Evolutionary conservation across 1,284 basidiomycete species (phyloP), one percentile per base, ranked within the genome.

Genomic region (Marasmius tenuissimus): DNA sequence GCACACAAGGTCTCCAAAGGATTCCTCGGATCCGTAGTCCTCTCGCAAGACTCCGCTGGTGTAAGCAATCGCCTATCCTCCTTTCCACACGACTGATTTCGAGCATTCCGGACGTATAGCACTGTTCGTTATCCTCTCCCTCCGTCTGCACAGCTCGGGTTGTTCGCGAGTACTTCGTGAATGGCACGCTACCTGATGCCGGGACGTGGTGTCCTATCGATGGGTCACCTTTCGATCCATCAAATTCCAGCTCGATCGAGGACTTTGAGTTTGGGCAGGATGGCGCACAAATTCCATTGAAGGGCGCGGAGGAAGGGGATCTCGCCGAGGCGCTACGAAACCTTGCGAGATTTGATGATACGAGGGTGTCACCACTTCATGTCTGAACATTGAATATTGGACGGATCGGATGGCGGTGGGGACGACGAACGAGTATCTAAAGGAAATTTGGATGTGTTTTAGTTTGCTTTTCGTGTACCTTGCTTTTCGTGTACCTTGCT

Each of bases 11-110:
- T 58, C 37, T 57, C 63, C 18, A 38, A 58, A 45, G 49, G 37
- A 5, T 65, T 65, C 57, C 57, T 53, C 16, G 64, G 62, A 33
- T 65, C 64, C 22, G 62, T 63, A 0, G 64, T 65, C 4, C 54
- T 65, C 8, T 59, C 62, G 4, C 64, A 65, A 57, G 57, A 63
- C 39, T 65, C 64, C 35, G 27, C 54, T 33, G 63, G 63, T 9
- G 63, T 62, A 14, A 33, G 63, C 53, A 40, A 37, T 55, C 12
- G 20, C 37, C 47, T 33, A n/a, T 42, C 14, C 16, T 37, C 18
- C 5, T 20, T 16, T 35, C 35, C 51, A 2, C 20, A 14, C 35
- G 16, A 8, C 45, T n/a, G 9, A 8, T 18, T 20, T 14, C 40
- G 20, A 47, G 45, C 16, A 14, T 8, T n/a, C n/a, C 45, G 27